phyloP scores from a whole-genome alignment of 2,329 filamentous ascomycete species.

The Neospermospora avenae region DNA sequence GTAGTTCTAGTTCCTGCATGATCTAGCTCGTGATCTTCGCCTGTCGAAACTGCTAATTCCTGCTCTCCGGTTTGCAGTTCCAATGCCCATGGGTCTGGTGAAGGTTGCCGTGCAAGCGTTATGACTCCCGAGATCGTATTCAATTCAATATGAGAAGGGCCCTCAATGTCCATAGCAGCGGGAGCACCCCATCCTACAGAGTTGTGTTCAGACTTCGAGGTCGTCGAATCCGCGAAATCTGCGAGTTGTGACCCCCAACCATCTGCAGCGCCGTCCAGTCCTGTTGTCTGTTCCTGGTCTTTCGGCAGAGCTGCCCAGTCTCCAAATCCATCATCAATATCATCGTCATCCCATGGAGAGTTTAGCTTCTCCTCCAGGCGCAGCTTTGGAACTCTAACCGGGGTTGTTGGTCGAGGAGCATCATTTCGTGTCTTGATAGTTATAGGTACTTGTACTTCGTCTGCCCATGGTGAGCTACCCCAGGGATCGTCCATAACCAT shows the following conservation, averaged over 20 bases:
- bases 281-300: constrained; percentile 9
- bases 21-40: background rate
- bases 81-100: constrained; percentile 33
- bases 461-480: constrained; percentile 39
- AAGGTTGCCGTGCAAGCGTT: constrained; percentile 22
- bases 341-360: constrained; percentile 28
- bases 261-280: constrained; percentile 20
- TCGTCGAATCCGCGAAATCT: constrained; percentile 2
- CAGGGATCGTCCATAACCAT: constrained; percentile 39
- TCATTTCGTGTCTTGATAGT: constrained; percentile 16
- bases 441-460: constrained; percentile 27
- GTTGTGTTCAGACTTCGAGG: constrained; percentile 10
- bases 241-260: constrained; percentile 12
- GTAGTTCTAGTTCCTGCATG: background rate
- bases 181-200: constrained; percentile 17
- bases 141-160: constrained; percentile 13
- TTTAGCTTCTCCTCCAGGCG: constrained; percentile 22
- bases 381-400: constrained; percentile 19
- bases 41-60: background rate
- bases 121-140: constrained; percentile 16
- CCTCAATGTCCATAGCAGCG: background rate
- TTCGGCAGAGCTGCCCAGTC: constrained; percentile 27
- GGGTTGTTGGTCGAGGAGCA: constrained; percentile 18
- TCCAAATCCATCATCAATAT: constrained; percentile 28
- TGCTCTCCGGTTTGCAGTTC: background rate